phyloP scores from a whole-genome alignment of 768 basidiomycete species.

The Trametopsis cervina region DNA sequence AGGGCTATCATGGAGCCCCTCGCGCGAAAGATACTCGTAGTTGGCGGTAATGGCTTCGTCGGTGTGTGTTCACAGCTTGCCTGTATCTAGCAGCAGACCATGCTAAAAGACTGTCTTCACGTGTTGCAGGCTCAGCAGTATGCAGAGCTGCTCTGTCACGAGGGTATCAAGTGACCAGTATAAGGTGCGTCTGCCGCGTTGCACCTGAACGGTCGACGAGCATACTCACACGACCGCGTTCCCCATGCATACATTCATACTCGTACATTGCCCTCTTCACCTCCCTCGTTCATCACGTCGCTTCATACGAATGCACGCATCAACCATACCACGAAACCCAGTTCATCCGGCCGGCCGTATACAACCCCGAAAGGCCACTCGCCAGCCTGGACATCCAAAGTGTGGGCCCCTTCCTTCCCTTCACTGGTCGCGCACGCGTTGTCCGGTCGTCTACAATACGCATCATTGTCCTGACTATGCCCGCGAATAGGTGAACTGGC shows the following conservation, averaged over 20 bases:
- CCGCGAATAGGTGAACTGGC: constrained; percentile 73
- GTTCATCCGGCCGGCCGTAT: constrained; percentile 84
- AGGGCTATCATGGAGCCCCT: constrained; percentile 18
- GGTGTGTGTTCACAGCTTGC: constrained; percentile 38
- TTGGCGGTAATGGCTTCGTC: constrained; percentile 98
- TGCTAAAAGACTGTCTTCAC: not conserved
- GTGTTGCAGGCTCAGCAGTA: constrained; percentile 74
- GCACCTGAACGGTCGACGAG: too few species aligned
- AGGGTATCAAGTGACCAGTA: constrained; percentile 83
- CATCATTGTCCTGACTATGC: too few species aligned
- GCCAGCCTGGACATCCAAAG: constrained; percentile 80
- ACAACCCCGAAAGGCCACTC: constrained; percentile 83
- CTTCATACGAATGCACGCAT: too few species aligned
- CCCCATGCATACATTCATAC: too few species aligned
- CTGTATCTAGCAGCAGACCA: not conserved
- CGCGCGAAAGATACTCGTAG: constrained; percentile 69
- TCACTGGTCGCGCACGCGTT: too few species aligned
- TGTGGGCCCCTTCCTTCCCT: constrained; percentile 27
- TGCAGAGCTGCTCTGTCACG: constrained; percentile 81
- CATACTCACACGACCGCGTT: too few species aligned
- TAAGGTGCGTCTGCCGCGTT: constrained; percentile 48
- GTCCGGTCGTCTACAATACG: constrained; percentile 2
- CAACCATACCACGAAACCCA: constrained; percentile 26
- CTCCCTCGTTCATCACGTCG: too few species aligned
- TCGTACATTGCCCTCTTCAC: too few species aligned